Evolutionary conservation across 345 rosid genomes (phyloP).

Genomic region (Ceriops tagal): DNA sequence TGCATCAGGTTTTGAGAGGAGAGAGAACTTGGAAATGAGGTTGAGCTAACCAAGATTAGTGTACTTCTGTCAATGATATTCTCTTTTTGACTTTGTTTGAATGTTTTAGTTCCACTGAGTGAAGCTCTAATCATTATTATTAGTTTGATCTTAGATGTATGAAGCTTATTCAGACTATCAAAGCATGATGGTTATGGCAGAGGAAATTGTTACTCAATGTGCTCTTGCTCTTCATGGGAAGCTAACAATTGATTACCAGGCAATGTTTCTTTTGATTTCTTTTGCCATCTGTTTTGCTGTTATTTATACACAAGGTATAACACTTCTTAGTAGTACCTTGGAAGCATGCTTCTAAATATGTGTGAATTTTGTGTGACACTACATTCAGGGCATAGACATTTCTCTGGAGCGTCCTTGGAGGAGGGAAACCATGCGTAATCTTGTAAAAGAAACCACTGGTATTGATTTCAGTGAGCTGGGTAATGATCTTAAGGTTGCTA

Average conservation of each 20-base stretch:
- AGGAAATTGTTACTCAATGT: constrained; percentile 75
- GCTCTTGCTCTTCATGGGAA: constrained; percentile 76
- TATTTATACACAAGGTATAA: not conserved
- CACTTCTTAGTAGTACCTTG: constrained; percentile 7
- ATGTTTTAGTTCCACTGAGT: constrained; percentile 1
- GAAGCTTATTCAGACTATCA: constrained; percentile 93
- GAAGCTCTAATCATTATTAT: constrained; percentile 23
- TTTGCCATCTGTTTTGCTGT: not conserved
- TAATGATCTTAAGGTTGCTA: constrained; percentile 58
- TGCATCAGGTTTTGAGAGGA: not conserved
- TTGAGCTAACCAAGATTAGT: not conserved
- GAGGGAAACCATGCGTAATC: constrained; percentile 95
- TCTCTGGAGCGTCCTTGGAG: constrained; percentile 86
- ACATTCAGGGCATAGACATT: constrained; percentile 69
- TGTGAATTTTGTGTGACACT: constrained; percentile 17
- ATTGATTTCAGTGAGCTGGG: constrained; percentile 57
- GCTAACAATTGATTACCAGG: constrained; percentile 83
- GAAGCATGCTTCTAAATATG: constrained; percentile 8
- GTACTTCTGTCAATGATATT: not conserved
- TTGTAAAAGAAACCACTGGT: constrained; percentile 72
- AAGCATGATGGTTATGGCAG: constrained; percentile 90
- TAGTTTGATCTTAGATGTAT: constrained; percentile 65
- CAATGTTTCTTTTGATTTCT: constrained; percentile 18
- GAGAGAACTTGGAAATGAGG: not conserved
- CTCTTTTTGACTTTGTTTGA: not conserved